These are phyloP conservation scores for Ligustrum vulgare DNA, from an alignment of 257 asterid species.

Conservation along the genomic window DNA sequence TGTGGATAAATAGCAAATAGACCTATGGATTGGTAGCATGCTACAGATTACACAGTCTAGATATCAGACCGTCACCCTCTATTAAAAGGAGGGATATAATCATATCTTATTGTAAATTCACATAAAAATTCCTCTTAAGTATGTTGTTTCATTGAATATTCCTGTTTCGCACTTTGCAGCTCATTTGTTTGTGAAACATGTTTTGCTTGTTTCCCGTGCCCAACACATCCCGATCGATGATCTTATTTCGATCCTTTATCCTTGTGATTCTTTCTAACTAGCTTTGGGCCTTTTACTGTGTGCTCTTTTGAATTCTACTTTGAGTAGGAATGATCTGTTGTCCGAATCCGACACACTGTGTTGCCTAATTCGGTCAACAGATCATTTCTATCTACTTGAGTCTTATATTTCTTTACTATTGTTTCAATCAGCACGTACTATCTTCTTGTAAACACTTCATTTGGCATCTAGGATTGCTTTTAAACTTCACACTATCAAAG, in stretches of 20 bases:
- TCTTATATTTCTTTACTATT: background rate
- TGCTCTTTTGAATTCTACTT: background rate
- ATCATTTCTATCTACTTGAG: no score
- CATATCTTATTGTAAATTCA: background rate
- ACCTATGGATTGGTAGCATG: background rate
- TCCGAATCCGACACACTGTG: no score
- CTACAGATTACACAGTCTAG: background rate
- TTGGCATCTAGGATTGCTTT: no score
- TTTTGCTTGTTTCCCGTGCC: background rate
- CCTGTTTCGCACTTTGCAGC: background rate
- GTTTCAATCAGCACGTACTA: no score
- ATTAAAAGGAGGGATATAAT: background rate
- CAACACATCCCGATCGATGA: background rate
- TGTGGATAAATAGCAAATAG: constrained; percentile 22
- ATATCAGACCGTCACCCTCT: background rate
- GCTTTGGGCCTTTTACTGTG: background rate
- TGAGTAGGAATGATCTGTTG: no score
- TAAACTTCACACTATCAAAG: no score
- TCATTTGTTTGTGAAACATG: background rate
- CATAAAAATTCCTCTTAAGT: background rate
- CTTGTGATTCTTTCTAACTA: no score
- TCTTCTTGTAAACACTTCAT: no score
- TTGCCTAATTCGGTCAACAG: no score
- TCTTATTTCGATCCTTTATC: background rate
- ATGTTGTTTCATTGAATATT: background rate